phyloP scores from a whole-genome alignment of 257 asterid species.

The Penstemon barbatus region DNA sequence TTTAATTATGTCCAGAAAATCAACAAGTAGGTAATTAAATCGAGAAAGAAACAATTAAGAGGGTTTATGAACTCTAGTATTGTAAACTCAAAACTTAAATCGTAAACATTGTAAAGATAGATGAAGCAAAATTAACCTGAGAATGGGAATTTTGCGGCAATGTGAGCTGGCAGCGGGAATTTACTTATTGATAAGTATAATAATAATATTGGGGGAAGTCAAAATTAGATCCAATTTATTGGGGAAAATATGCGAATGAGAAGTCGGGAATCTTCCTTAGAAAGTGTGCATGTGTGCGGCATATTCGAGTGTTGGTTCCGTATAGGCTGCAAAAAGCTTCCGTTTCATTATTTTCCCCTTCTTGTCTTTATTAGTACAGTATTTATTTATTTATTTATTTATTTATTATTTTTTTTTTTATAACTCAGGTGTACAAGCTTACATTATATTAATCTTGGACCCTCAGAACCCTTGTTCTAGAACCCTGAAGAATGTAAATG shows the following conservation, averaged over 20 bases:
- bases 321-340: not conserved
- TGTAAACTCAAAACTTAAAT: not conserved
- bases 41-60: not conserved
- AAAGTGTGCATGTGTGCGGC: conserved; percentile 10
- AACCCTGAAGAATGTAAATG: too few species aligned
- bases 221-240: conserved; percentile 24
- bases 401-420: not conserved
- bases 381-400: not conserved
- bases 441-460: too few species aligned
- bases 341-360: not conserved
- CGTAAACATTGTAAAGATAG: conserved; percentile 1
- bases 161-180: conserved; percentile 21
- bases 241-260: conserved; percentile 42
- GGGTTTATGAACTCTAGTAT: not conserved
- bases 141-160: conserved; percentile 19
- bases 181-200: not conserved
- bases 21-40: conserved; percentile 4
- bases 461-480: too few species aligned
- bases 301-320: conserved; percentile 36
- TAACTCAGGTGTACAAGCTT: too few species aligned
- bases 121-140: conserved; percentile 26
- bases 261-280: conserved; percentile 35
- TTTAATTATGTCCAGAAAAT: not conserved
- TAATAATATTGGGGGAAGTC: not conserved
- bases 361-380: not conserved